These are phyloP conservation scores for Stygiomarasmius scandens DNA, from an alignment of 1,284 basidiomycete genomes.

Conservation along the genomic window DNA sequence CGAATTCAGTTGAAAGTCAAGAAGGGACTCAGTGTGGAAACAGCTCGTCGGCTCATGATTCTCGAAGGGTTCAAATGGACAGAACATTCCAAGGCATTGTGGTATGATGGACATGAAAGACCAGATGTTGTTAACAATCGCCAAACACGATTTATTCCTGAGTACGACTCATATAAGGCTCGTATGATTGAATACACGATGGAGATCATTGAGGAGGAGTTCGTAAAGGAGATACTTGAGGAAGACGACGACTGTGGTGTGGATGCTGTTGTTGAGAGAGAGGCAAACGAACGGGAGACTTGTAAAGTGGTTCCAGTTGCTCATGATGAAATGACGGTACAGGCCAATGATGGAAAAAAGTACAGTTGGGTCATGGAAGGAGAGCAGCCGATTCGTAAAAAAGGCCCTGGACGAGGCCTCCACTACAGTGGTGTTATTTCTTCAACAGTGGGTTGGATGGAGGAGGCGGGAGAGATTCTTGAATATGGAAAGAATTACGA, in stretches of 20 bases:
- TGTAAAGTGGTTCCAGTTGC: conserved; percentile 32
- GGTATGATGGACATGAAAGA: conserved; percentile 37
- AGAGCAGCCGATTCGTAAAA: conserved; percentile 37
- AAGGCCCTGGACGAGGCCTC: conserved; percentile 36
- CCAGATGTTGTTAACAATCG: conserved; percentile 31
- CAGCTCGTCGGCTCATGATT: conserved; percentile 11
- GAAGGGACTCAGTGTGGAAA: conserved; percentile 15
- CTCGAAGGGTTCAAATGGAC: conserved; percentile 25
- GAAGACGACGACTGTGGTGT: not conserved
- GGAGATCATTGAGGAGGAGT: too few species aligned
- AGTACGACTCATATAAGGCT: not conserved
- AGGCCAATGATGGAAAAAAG: conserved; percentile 35
- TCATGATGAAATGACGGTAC: conserved; percentile 42
- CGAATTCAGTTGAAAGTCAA: conserved; percentile 23
- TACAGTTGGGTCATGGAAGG: conserved; percentile 36
- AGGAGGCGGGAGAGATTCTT: conserved; percentile 32
- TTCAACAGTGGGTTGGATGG: conserved; percentile 31
- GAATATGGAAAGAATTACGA: conserved; percentile 49
- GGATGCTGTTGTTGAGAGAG: not conserved
- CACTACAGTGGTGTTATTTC: conserved; percentile 36
- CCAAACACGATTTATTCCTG: conserved; percentile 25
- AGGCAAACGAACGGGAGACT: too few species aligned
- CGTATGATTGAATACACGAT: not conserved
- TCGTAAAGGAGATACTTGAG: too few species aligned
- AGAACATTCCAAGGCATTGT: conserved; percentile 31